Conservation (phyloP, 257 asterid genomes). For the Solanum habrochaites region DNA sequence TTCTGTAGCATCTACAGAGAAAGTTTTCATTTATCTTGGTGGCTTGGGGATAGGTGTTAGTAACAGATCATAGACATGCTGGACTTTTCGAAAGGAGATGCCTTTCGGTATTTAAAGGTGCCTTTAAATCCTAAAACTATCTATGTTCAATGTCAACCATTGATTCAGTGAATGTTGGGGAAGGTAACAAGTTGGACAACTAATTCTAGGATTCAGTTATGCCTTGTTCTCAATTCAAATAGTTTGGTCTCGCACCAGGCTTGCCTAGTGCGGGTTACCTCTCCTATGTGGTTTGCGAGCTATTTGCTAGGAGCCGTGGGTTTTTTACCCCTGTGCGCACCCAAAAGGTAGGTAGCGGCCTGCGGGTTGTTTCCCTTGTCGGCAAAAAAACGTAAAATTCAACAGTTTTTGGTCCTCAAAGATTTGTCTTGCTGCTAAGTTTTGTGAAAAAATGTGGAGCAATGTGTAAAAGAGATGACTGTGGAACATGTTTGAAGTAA, state of each 20-base stretch:
- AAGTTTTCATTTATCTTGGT: background rate
- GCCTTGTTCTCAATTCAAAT: background rate
- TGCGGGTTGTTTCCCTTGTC: too few species aligned
- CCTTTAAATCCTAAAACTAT: background rate
- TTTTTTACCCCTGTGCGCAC: too few species aligned
- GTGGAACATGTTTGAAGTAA: background rate
- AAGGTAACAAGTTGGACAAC: background rate
- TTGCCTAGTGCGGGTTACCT: too few species aligned
- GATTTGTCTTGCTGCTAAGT: background rate
- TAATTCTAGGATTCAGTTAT: background rate
- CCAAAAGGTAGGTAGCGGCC: too few species aligned
- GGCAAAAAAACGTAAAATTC: too few species aligned
- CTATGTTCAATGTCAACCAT: background rate
- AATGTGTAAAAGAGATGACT: background rate
- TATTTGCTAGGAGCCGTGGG: too few species aligned
- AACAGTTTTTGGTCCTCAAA: background rate
- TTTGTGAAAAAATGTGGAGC: background rate
- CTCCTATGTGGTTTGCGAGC: too few species aligned
- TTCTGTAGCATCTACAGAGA: background rate
- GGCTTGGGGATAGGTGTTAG: background rate
- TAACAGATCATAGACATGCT: background rate
- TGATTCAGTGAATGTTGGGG: background rate
- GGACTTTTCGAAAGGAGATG: background rate
- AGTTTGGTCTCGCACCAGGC: background rate
- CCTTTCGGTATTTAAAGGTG: background rate